Base-by-base conservation (phyloP, 73 alveolate species). In the Paramecium biaurelia region DNA sequence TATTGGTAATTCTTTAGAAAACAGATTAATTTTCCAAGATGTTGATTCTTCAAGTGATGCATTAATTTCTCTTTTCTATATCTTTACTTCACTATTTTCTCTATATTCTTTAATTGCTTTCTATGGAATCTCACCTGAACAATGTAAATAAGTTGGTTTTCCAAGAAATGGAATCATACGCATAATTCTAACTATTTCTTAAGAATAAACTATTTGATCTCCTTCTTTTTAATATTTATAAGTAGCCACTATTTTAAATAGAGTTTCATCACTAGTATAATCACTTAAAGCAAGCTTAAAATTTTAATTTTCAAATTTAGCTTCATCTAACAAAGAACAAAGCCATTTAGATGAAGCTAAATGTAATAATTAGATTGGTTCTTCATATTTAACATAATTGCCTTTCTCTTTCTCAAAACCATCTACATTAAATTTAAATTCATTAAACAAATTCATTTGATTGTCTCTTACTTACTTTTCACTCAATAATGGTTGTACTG, bases 161-260 rank as follows among this genome's bases (percentile, higher is more conserved):
- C 84, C 70, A n/a, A 38, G 41, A 12, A 89, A 57, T 9, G 85
- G 92, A 11, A 43, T 30, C 41, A 85, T 56, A 24, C 94, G 38
- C 28, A 82, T 57, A 42, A 89, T 89, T 70, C 74, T 70, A 30
- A 89, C 94, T 0, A 89, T 89, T 34, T 89, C 94, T 70, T 37
- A 28, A 0, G 92, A 58, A 24, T 70, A 89, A 23, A 89, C 74
- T 4, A 43, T 59, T 32, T 89, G 24, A 59, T 74, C 93, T 4
- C 96, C 95, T 37, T 92, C 93, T 63, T 93, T 82, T 38, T 92
- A 59, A 92, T 79, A 93, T 76, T 93, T 93, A 12, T 47, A 93
- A 30, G 95, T 30, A 23, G 96, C 95, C 10, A 92, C 57, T 28
- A 93, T 93, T 43, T 93, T 92, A 34, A 93, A 93, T 45, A 89